Evolutionary conservation across 169 alveolate genomes (phyloP), one percentile per base, ranked within the genome.

Genomic region (Plasmodium coatneyi): DNA sequence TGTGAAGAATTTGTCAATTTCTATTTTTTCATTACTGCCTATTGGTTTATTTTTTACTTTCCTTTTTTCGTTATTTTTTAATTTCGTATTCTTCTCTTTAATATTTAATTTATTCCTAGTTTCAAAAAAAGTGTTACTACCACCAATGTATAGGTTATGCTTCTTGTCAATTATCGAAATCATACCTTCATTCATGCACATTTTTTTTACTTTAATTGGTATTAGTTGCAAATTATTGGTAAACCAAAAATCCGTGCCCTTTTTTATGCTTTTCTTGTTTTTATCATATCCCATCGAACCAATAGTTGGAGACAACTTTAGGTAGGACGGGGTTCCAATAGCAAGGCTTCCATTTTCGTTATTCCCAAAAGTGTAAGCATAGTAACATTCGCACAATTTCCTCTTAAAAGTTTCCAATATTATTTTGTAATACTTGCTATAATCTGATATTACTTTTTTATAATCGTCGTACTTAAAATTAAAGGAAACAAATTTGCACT

Each of bases 331-430:
- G 56, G 49, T 86, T 19, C 93, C 93, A 70, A 86, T 86, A 74
- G 87, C 93, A 54, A 86, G 93, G 3, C 70, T 36, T 36, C 93
- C 93, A 74, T 86, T 76, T 76, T 86, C 93, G 66, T 86, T 86
- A 74, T 86, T 86, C 74, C 93, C 93, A 86, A 86, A 86, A 19
- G 93, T 86, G 30, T 76, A 86, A 19, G 93, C 93, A 86, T 86
- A 86, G 43, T 86, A 86, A 86, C 46, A 76, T 86, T 86, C 84
- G 71, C 93, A 76, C 43, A 86, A 54, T 52, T 86, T 86, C 36
- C 36, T 76, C 87, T 86, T 86, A 43, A 86, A 86, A 22, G 79
- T 56, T 74, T 86, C 84, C 28, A 86, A 74, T 76, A 86, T 76
- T 49, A 86, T 78, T 86, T 86, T 86, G 71, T 86, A 86, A 76